A percentile compares a stretch with the other conserved stretches of the same genome.
Evolutionary conservation across 257 asterid species (phyloP).

Genomic region (Echium plantagineum): DNA sequence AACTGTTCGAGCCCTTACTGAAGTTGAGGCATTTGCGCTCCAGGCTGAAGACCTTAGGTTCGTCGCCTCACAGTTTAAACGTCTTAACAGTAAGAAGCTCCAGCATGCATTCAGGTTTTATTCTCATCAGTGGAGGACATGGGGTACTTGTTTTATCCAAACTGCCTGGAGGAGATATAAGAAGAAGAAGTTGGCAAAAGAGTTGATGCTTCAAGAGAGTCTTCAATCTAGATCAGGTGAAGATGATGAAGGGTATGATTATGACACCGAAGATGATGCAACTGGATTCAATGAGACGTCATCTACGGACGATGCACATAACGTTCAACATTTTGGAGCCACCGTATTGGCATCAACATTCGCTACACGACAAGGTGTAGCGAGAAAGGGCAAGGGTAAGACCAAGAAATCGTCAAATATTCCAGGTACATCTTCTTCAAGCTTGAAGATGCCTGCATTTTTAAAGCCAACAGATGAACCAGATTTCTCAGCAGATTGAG

Average conservation of each 20-base stretch:
- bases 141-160: slow-evolving; percentile 78
- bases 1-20: slow-evolving; percentile 62
- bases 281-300: slow-evolving; percentile 12
- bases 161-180: slow-evolving; percentile 71
- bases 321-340: slow-evolving; percentile 46
- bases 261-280: slow-evolving; percentile 7
- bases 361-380: slow-evolving; percentile 55
- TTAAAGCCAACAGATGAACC: slow-evolving; percentile 75
- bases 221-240: slow-evolving; percentile 12
- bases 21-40: slow-evolving; percentile 87
- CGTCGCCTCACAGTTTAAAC: slow-evolving; percentile 68
- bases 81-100: slow-evolving; percentile 81
- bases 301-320: slow-evolving; percentile 11
- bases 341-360: slow-evolving; percentile 66
- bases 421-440: slow-evolving; percentile 37
- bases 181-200: slow-evolving; percentile 47
- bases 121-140: slow-evolving; percentile 92
- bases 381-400: slow-evolving; percentile 36
- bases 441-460: slow-evolving; percentile 73
- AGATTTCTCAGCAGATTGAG: slow-evolving; percentile 50
- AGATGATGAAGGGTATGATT: slow-evolving; percentile 1
- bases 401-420: slow-evolving; percentile 11
- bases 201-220: slow-evolving; percentile 42
- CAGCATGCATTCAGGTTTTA: slow-evolving; percentile 87
- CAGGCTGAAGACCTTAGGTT: slow-evolving; percentile 86